Conservation (phyloP, 176 grass and related monocot genomes). For the Lolium rigidum region DNA sequence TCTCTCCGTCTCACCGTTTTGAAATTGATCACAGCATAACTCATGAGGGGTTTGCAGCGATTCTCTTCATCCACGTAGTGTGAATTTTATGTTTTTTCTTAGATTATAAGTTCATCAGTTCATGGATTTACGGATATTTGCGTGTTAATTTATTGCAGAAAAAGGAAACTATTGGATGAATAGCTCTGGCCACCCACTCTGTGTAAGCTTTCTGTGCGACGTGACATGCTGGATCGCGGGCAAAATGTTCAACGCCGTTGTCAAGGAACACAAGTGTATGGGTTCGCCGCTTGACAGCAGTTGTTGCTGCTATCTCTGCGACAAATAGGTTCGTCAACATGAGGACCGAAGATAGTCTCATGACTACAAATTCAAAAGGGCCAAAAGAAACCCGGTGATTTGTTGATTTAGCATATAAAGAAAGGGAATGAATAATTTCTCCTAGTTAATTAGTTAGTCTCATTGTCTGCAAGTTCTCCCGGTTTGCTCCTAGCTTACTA, state of each 20-base stretch:
- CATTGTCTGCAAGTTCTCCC: too few species aligned
- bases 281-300: background rate
- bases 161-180: background rate
- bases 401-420: background rate
- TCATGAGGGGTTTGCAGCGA: background rate
- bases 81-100: background rate
- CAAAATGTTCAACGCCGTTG: background rate
- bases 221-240: constrained; percentile 21
- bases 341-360: background rate
- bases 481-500: too few species aligned
- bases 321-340: background rate
- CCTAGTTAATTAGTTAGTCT: background rate
- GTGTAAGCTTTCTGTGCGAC: constrained; percentile 7
- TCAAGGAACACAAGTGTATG: constrained; percentile 2
- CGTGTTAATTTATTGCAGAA: background rate
- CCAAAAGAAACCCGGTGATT: background rate
- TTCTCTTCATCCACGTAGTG: background rate
- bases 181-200: background rate
- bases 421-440: background rate
- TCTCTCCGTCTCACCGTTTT: background rate
- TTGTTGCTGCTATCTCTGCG: constrained; percentile 24
- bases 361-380: background rate
- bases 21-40: background rate
- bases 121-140: background rate
- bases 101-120: background rate